Evolutionary conservation across 345 rosid species (phyloP), one percentile per base, ranked within the genome.

Genomic region (Conringia planisiliqua): DNA sequence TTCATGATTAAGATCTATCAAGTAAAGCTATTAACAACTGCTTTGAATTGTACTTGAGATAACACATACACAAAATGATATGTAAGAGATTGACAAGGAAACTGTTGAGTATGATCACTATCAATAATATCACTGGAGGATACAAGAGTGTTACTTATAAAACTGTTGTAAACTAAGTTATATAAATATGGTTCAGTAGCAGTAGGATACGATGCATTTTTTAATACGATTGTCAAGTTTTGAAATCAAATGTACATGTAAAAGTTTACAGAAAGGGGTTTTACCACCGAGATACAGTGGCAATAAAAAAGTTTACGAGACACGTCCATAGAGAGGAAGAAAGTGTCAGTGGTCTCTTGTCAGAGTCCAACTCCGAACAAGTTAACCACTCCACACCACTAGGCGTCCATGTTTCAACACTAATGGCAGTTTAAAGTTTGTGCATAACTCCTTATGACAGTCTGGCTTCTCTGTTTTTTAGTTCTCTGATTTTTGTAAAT

Each of bases 1-100:
- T 59, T 68, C 58, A 52, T 30, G 48, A 18, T 33, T 69, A 16
- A 24, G 55, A 52, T 70, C 35, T 70, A 66, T 62, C 24, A 30
- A n/a, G n/a, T n/a, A n/a, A n/a, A n/a, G 2, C 10, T 61, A 62
- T 10, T 5, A 22, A 48, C 44, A 44, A 46, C 43, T 40, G 62
- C 35, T 40, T 30, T 52, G 54, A 62, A 40, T 62, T 72, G 66
- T 35, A 70, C 59, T 40, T 52, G 57, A 20, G 42, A 76, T 44
- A 75, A 75, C 36, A 75, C 29, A 46, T 59, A 32, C 69, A 18
- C 2, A 12, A 20, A 60, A 27, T 29, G 59, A 54, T 54, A 62
- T 2, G 68, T 52, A 3, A 38, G 51, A 66, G 72, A 66, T 66
- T 47, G 50, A 62, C 55, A 62, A 44, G 50, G 27, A 12, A 17